phyloP scores from a whole-genome alignment of 805 yeast species.

The Cyberlindnera amylophila region DNA sequence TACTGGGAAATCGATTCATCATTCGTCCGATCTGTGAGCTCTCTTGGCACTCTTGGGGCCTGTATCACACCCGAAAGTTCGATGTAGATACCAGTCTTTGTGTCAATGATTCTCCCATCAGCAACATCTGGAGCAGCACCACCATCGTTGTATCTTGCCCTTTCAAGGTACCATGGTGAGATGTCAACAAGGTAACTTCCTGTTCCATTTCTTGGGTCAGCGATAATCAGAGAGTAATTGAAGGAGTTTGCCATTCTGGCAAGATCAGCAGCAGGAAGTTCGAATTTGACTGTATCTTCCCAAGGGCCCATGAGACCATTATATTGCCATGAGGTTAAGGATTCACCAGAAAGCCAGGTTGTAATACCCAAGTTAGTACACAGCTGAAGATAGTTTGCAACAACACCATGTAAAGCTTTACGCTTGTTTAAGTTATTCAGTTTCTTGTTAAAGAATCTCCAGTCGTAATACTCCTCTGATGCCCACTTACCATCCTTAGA shows the following conservation, averaged over 20 bases:
- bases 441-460: conserved; percentile 57
- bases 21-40: conserved; percentile 7
- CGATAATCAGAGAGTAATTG: conserved; percentile 43
- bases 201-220: conserved; percentile 42
- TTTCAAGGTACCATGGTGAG: conserved; percentile 46
- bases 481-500: conserved; percentile 32
- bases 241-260: conserved; percentile 42
- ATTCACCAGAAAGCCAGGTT: conserved; percentile 48
- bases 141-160: conserved; percentile 45
- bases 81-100: conserved; percentile 53
- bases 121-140: conserved; percentile 39
- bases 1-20: conserved; percentile 22
- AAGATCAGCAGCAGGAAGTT: conserved; percentile 46
- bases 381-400: conserved; percentile 43
- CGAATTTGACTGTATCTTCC: conserved; percentile 49
- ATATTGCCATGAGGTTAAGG: conserved; percentile 46
- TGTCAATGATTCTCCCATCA: conserved; percentile 58
- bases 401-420: conserved; percentile 44
- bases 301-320: conserved; percentile 50
- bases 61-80: conserved; percentile 48
- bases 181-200: conserved; percentile 46
- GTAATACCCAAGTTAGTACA: conserved; percentile 38
- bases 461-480: conserved; percentile 48
- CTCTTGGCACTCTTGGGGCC: conserved; percentile 25
- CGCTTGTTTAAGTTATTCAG: conserved; percentile 35